A percentile compares a stretch with the other conserved stretches of the same genome.
These are phyloP conservation scores for Ceratobasidium sp. DNA, from an alignment of 1,284 basidiomycete genomes.

Conservation along the genomic window DNA sequence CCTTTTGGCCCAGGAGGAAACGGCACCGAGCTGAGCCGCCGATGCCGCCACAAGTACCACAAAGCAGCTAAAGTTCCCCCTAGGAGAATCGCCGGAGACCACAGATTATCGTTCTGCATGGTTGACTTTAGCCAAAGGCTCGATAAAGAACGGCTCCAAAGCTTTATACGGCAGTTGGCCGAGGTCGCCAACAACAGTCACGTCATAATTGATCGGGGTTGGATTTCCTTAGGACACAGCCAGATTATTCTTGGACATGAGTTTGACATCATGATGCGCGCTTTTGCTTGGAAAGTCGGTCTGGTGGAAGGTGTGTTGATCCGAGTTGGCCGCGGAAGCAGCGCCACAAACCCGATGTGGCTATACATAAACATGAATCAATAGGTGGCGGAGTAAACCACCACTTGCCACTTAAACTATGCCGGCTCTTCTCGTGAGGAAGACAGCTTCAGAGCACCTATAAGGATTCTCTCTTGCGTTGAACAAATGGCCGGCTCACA, in stretches of 20 bases:
- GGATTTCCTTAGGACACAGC: not conserved
- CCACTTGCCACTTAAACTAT: no score
- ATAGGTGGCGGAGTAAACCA: no score
- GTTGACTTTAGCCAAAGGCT: not conserved
- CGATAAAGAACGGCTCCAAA: not conserved
- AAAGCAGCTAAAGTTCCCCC: no score
- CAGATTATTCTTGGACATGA: not conserved
- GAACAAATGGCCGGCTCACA: not conserved
- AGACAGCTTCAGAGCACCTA: not conserved
- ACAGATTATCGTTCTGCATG: not conserved
- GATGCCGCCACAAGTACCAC: no score
- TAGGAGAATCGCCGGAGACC: no score
- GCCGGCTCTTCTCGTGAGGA: not conserved
- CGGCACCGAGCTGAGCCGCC: no score
- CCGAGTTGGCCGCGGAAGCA: not conserved
- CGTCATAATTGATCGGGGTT: constrained; percentile 2
- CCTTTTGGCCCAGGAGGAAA: no score
- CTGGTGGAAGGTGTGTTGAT: not conserved
- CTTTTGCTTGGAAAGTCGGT: not conserved
- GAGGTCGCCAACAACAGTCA: not conserved
- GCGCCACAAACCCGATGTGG: no score
- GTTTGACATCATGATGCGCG: not conserved
- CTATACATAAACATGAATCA: no score
- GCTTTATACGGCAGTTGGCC: not conserved
- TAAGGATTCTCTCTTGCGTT: no score